Evolutionary conservation across 2,329 filamentous ascomycete species (phyloP), one percentile per base, ranked within the genome.

Genomic region (Ophiocordyceps australis): DNA sequence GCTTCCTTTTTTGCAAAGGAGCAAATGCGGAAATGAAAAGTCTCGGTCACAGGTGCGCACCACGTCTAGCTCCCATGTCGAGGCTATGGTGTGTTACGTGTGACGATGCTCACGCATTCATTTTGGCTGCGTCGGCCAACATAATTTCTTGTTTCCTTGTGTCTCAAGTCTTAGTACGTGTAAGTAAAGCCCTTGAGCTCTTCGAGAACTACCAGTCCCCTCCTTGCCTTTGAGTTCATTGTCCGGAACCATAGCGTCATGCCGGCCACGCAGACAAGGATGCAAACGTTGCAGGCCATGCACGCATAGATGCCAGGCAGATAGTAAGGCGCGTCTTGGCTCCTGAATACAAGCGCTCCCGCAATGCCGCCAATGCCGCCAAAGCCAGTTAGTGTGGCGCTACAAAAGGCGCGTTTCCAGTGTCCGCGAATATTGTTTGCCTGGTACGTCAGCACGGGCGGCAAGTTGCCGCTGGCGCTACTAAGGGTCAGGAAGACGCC

Each of bases 381-480:
- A n/a, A 30, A 27, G 3, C 34, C 32, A 9, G 37, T 29, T 5
- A 40, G 30, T 2, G 33, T 36, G 8, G 36, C 38, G 6, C 30
- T 32, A 19, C 32, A 35, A 20, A 41, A 35, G 3, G 38, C 36
- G 3, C 38, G 31, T 26, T 39, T 38, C 32, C 35, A 39, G 17
- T 41, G 39, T 5, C 37, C 36, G 5, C 35, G 33, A 19, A 41
- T 36, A 17, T 41, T 41, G 26, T 40, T 40, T 2, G 35, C 29
- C 17, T 36, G 35, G 22, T 30, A 37, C 3, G 34, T 27, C 30
- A 39, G 26, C 22, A 29, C 26, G 11, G 29, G 27, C 6, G 30
- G 30, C 7, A 29, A 22, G 13, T 34, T 35, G 17, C 29, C 28
- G 20, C 32, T 39, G 17, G 26, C 30, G n/a, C 30, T 38, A 2